These are phyloP conservation scores for Dendrocalamus latiflorus DNA, from an alignment of 202 grass and related monocot genomes.

Conservation along the genomic window DNA sequence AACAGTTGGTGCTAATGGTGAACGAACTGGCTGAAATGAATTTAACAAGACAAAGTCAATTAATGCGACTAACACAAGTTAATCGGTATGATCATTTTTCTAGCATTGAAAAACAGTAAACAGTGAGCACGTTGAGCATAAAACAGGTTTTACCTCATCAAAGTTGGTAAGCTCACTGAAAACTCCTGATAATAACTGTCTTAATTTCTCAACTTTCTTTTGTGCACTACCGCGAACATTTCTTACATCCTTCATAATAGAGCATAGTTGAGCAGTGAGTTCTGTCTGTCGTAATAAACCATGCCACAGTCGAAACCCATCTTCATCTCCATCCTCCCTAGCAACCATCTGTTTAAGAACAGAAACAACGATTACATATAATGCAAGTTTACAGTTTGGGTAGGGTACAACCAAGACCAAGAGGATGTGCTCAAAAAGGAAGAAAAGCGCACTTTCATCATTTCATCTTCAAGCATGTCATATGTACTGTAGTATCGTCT, in stretches of 20 bases:
- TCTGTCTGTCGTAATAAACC: constrained; percentile 84
- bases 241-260: constrained; percentile 86
- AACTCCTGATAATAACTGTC: constrained; percentile 74
- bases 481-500: constrained; percentile 80
- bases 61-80: background rate
- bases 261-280: constrained; percentile 79
- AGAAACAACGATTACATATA: constrained; percentile 16
- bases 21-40: constrained; percentile 86
- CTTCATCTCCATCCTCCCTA: constrained; percentile 68
- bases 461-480: constrained; percentile 93
- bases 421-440: background rate
- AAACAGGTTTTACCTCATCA: constrained; percentile 61
- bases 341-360: constrained; percentile 55
- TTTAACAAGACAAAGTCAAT: constrained; percentile 13
- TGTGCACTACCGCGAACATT: constrained; percentile 74
- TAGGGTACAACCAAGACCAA: constrained; percentile 13
- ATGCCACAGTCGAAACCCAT: constrained; percentile 90
- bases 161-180: constrained; percentile 94
- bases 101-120: constrained; percentile 13
- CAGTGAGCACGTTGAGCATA: background rate
- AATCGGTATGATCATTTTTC: constrained; percentile 4
- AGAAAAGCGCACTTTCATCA: constrained; percentile 66
- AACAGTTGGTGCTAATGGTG: constrained; percentile 61
- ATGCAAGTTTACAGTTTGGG: background rate
- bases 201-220: constrained; percentile 92